Base-by-base conservation (phyloP, 1,284 basidiomycete genomes). In the Cystobasidium sp. region DNA sequence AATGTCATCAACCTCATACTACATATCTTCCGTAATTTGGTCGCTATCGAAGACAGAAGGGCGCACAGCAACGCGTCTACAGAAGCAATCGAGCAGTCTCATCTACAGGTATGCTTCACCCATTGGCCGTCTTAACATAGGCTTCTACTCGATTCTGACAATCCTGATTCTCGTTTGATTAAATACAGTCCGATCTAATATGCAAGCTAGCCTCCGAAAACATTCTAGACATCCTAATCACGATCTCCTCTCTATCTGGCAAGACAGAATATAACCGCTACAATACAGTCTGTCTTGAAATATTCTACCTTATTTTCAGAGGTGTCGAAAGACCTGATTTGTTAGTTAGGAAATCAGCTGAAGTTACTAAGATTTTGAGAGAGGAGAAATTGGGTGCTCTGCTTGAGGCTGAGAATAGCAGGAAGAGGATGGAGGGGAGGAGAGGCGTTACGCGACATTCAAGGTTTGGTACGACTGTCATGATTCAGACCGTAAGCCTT, bases 221-320 rank as follows among this genome's bases (percentile, higher is more conserved):
- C 77, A 88, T 88, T 70, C 84, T 94, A 41, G 88, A 93, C 74
- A 85, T 97, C 3, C 83, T 97, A 14, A 84, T 94, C 58, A 93
- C 92, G 5, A 88, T 96, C 73, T 91, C 93, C 10, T 88, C 90
- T 2, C 92, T 91, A 79, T 85, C 88, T 0, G 87, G 87, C 59
- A 90, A 92, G 79, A 85, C 88, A 16, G 86, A 93, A 76, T 90
- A 92, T 82, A 90, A 89, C 75, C 85, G 86, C 8, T 94, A 88
- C 86, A 97, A 97, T 80, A 91, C 92, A 3, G 86, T 97, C 49
- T 86, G 92, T 1, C 87, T 97, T 43, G 95, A 97, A 82, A 94
- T 94, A 43, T 86, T 95, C 75, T 94, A 94, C 81, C 87, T 96
- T 6, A 84, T 95, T 10, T 92, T 92, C 81, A 87, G 93, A 49